Conservation (phyloP, 148 eudicot genomes). For the Cornus florida region DNA sequence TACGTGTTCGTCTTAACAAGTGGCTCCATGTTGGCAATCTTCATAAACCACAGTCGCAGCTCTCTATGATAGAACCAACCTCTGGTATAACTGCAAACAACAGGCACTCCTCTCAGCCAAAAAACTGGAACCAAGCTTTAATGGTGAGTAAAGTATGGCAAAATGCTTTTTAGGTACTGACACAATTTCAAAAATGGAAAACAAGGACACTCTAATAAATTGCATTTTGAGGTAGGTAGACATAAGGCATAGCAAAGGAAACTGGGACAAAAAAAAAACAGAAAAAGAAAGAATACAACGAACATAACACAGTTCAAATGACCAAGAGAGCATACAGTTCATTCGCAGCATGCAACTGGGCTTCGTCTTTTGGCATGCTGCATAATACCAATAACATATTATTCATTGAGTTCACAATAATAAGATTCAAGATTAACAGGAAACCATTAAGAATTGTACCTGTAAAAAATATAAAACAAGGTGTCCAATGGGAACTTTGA, state of each 20-base stretch:
- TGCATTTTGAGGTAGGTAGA: neutral
- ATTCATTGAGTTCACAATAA: neutral
- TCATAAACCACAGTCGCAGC: slow-evolving; percentile 51
- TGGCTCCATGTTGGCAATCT: slow-evolving; percentile 48
- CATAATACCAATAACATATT: slow-evolving; percentile 26
- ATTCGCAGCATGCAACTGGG: slow-evolving; percentile 80
- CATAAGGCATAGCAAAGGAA: neutral
- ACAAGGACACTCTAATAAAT: neutral
- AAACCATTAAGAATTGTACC: slow-evolving; percentile 33
- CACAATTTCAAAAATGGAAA: slow-evolving; percentile 5
- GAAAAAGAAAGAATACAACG: neutral
- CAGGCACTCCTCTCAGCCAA: slow-evolving; percentile 2
- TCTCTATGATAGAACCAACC: slow-evolving; percentile 77
- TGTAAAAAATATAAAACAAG: slow-evolving; percentile 82
- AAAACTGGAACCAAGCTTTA: neutral
- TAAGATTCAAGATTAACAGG: neutral
- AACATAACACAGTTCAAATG: neutral
- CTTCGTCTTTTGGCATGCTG: slow-evolving; percentile 98
- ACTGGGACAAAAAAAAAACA: neutral
- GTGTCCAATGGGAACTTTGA: slow-evolving; percentile 67
- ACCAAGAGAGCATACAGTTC: slow-evolving; percentile 66
- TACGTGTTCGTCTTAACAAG: slow-evolving; percentile 53
- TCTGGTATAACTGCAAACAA: slow-evolving; percentile 48
- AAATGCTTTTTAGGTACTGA: neutral
- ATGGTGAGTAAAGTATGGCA: neutral